A percentile compares a stretch with the other conserved stretches of the same genome.
Evolutionary conservation across 345 rosid species (phyloP).

Genomic region (Turritis glabra): DNA sequence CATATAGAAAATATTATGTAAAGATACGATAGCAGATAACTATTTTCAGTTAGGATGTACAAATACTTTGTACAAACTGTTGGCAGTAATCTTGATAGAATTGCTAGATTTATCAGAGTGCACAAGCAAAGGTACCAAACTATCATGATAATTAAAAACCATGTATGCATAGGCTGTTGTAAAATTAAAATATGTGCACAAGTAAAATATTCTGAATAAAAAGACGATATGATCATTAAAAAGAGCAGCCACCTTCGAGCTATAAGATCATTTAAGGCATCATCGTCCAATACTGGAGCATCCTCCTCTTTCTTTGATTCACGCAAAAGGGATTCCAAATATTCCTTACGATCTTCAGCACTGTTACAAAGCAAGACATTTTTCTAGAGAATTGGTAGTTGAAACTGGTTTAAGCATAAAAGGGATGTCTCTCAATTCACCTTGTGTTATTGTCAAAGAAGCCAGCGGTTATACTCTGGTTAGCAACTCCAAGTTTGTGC

Average conservation of each 20-base stretch:
- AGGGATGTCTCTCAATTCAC: slow-evolving; percentile 40
- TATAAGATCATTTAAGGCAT: slow-evolving; percentile 73
- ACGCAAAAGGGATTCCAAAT: slow-evolving; percentile 81
- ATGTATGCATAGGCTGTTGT: slow-evolving; percentile 3
- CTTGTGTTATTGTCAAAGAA: slow-evolving; percentile 95
- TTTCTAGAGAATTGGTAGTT: neutral
- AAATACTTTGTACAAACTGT: neutral
- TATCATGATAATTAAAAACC: neutral
- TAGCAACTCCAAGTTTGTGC: slow-evolving; percentile 97
- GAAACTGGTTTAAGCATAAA: neutral
- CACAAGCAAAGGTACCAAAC: slow-evolving; percentile 5
- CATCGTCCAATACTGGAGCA: slow-evolving; percentile 86
- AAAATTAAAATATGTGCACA: slow-evolving; percentile 3
- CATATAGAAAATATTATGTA: neutral
- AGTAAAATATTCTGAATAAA: neutral
- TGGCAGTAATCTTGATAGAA: neutral
- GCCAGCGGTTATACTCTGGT: slow-evolving; percentile 98
- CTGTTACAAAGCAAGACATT: slow-evolving; percentile 45
- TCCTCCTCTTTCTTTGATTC: slow-evolving; percentile 95
- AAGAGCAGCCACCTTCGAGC: slow-evolving; percentile 71
- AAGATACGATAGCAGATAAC: neutral
- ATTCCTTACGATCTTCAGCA: slow-evolving; percentile 95
- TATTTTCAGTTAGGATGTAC: neutral
- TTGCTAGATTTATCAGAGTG: neutral
- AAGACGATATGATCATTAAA: neutral